phyloP scores from a whole-genome alignment of 1,139 yeast species.

The Geotrichum aggregatum region DNA sequence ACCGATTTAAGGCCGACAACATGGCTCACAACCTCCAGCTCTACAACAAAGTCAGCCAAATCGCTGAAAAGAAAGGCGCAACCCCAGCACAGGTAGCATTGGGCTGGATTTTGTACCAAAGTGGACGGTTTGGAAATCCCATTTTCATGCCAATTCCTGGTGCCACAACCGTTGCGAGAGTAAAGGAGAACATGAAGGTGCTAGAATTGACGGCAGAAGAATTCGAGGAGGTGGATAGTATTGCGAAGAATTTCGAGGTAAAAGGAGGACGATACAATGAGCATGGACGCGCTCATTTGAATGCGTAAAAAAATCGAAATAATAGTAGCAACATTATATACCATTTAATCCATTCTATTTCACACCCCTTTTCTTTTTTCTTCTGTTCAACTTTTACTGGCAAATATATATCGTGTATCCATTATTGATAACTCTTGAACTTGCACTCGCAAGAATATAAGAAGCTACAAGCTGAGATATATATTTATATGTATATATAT shows the following conservation, averaged over 20 bases:
- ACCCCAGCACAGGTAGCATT: conserved; percentile 66
- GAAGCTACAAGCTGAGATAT: too few species aligned
- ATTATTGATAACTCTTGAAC: too few species aligned
- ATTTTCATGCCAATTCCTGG: conserved; percentile 75
- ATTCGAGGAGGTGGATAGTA: conserved; percentile 43
- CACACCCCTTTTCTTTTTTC: too few species aligned
- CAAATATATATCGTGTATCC: too few species aligned
- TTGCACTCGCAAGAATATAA: too few species aligned
- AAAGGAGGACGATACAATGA: conserved; percentile 51
- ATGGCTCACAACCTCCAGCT: conserved; percentile 50
- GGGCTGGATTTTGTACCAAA: conserved; percentile 57
- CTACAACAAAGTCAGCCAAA: conserved; percentile 45
- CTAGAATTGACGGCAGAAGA: conserved; percentile 51
- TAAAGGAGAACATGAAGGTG: conserved; percentile 53
- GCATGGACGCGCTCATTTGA: too few species aligned
- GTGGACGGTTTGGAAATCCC: conserved; percentile 47
- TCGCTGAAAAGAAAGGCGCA: conserved; percentile 47
- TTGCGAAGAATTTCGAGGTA: conserved; percentile 42
- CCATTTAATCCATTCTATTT: too few species aligned
- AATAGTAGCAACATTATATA: too few species aligned
- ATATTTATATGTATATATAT: too few species aligned
- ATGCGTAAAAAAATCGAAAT: too few species aligned
- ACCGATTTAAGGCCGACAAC: conserved; percentile 57
- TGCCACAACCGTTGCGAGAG: conserved; percentile 55
- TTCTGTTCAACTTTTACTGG: too few species aligned